phyloP scores from a whole-genome alignment of 805 yeast genomes.

The Candida koratica region DNA sequence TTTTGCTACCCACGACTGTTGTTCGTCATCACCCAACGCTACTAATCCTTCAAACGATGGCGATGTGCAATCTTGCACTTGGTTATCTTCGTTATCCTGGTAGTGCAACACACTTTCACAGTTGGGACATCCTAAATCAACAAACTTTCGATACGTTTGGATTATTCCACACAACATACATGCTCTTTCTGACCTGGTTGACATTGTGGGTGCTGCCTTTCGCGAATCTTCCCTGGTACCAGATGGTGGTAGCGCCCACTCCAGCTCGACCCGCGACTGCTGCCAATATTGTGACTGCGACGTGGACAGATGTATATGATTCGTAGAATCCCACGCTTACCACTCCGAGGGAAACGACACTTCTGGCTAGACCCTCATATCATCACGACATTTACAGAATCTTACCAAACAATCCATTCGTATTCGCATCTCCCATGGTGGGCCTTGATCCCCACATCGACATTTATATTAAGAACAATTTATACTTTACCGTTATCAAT shows the following conservation, averaged over 20 bases:
- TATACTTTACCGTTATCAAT: conserved; percentile 80
- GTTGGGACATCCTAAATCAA: conserved; percentile 90
- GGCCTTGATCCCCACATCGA: conserved; percentile 68
- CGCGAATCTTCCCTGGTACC: too few species aligned
- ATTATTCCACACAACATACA: conserved; percentile 96
- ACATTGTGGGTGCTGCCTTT: conserved; percentile 23
- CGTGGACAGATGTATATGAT: too few species aligned
- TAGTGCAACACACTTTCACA: conserved; percentile 84
- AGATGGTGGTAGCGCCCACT: too few species aligned
- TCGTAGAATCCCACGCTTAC: too few species aligned
- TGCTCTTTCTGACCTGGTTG: conserved; percentile 78
- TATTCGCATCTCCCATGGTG: conserved; percentile 77
- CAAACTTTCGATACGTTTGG: conserved; percentile 69
- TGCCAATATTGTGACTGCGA: too few species aligned
- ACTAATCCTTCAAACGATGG: conserved; percentile 95
- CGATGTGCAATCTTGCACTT: conserved; percentile 87
- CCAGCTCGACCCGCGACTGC: too few species aligned
- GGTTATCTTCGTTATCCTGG: conserved; percentile 73
- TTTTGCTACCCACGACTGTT: conserved; percentile 90
- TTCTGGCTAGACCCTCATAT: conserved; percentile 27
- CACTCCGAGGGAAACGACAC: not conserved
- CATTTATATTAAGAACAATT: conserved; percentile 58
- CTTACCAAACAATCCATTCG: conserved; percentile 48
- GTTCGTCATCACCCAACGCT: conserved; percentile 76
- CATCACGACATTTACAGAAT: conserved; percentile 30